phyloP scores from a whole-genome alignment of 116 monocot genomes.

The Iris pallida region DNA sequence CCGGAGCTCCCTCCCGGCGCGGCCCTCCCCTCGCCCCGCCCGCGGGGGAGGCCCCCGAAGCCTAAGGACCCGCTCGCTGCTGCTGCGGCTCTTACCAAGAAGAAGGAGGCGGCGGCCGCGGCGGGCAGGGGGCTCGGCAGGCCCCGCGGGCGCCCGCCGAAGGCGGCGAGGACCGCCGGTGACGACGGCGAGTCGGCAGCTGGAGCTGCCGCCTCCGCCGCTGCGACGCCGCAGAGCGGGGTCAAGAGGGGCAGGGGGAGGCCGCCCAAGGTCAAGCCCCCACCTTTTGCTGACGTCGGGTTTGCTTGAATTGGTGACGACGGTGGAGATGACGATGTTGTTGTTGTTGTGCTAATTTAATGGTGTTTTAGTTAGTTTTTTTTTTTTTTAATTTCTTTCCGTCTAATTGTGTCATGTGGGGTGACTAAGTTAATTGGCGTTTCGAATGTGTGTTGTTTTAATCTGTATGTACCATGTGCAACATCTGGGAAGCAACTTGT shows the following conservation, averaged over 20 bases:
- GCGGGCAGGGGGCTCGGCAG: conserved; percentile 41
- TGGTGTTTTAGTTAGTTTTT: no score
- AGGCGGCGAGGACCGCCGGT: conserved; percentile 23
- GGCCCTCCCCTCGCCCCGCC: conserved; percentile 21
- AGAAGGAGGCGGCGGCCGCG: conserved; percentile 15
- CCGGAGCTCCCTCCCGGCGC: conserved; percentile 7
- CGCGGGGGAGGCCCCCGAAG: conserved; percentile 63
- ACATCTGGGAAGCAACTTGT: no score
- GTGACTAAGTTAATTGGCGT: no score
- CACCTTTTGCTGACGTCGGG: conserved; percentile 10
- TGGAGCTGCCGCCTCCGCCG: neutral
- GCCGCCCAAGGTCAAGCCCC: conserved; percentile 60
- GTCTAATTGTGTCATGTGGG: no score
- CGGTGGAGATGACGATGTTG: neutral
- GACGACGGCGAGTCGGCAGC: neutral
- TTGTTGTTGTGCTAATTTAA: no score
- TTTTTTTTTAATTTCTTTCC: no score
- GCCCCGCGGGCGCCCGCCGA: conserved; percentile 58
- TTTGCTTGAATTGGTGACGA: conserved; percentile 1
- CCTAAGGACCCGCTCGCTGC: conserved; percentile 32
- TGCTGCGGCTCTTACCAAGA: neutral
- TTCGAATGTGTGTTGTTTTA: no score
- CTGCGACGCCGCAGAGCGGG: conserved; percentile 1
- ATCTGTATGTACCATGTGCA: no score
- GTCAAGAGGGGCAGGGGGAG: conserved; percentile 63